Evolutionary conservation across 352 stramenopile genomes (phyloP), one percentile per base, ranked within the genome.

Genomic region (Globisporangium paroecandrum): DNA sequence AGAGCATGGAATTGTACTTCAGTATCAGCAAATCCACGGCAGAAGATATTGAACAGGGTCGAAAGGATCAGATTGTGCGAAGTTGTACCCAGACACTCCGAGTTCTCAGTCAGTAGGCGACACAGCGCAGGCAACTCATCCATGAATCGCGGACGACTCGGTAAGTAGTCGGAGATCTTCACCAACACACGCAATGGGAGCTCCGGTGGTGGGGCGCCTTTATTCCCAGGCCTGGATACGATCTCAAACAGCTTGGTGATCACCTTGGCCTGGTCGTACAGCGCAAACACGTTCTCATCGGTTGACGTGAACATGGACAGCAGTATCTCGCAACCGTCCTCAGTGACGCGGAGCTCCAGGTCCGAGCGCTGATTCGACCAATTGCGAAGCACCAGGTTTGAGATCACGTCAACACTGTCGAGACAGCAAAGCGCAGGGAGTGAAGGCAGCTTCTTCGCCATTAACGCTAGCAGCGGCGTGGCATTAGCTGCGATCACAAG

Each of bases 41-140:
- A 79, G 38, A 88, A 90, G 0, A 90, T 55, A n/a, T 91, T 89
- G 65, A 76, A 87, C 9, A 93, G 55, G 6, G 91, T 83, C 2
- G 66, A 75, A 0, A 93, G 69, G 5, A 91, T 62, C 7, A 82
- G 57, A n/a, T 78, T 66, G 24, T 76, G 68, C 4, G 68, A 58
- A 24, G 62, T 18, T 8, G 49, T 64, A 15, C 57, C 49, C 24
- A 78, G 65, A 4, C 27, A 8, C 20, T 62, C 49, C 3, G 29
- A 56, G 1, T 54, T 15, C 1, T 67, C 64, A 13, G 49, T 1
- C 4, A 83, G 34, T 4, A 83, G 58, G 0, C 18, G 18, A 58
- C 72, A 81, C 2, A 83, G 53, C 0, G 58, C 62, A 24, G 64
- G 18, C 4, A 91, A 53, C 29, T 89, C 51, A 12, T 69, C 65